These are phyloP conservation scores for Sporisorium scitamineum DNA, from an alignment of 1,284 basidiomycete genomes.

Conservation along the genomic window DNA sequence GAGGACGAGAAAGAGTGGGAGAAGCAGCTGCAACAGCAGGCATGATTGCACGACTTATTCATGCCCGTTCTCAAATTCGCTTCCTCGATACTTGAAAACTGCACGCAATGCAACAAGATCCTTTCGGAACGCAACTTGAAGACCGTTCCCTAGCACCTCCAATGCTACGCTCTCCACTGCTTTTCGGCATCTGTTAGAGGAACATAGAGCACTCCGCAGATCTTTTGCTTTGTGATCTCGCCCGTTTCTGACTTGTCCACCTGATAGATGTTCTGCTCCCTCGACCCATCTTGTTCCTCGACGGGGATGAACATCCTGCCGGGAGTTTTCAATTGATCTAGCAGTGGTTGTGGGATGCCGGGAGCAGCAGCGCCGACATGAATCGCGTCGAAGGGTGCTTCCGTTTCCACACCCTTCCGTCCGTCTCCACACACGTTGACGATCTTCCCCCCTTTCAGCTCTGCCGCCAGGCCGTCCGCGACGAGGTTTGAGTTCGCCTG, in stretches of 20 bases:
- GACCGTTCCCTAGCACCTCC: neutral
- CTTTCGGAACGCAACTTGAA: neutral
- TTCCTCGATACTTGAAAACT: neutral
- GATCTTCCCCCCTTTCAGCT: constrained; percentile 76
- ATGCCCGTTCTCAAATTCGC: neutral
- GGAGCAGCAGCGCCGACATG: constrained; percentile 90
- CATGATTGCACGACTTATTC: neutral
- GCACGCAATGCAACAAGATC: no score
- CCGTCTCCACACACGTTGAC: constrained; percentile 79
- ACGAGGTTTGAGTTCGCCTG: constrained; percentile 79
- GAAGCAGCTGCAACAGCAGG: constrained; percentile 13
- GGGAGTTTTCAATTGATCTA: constrained; percentile 81
- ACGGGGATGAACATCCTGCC: constrained; percentile 96
- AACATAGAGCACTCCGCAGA: constrained; percentile 80
- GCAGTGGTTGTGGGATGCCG: constrained; percentile 75
- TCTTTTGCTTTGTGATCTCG: constrained; percentile 75
- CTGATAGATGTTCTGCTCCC: constrained; percentile 56
- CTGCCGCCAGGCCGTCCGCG: constrained; percentile 76
- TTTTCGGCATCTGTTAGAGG: constrained; percentile 56
- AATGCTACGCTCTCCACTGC: constrained; percentile 38
- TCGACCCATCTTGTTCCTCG: constrained; percentile 71
- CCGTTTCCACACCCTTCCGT: constrained; percentile 71
- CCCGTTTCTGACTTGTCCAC: constrained; percentile 77
- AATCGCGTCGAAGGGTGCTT: constrained; percentile 86
- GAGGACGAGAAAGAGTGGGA: constrained; percentile 49